phyloP scores from a whole-genome alignment of 1,139 yeast species.

The Blastobotrys petasosporus region DNA sequence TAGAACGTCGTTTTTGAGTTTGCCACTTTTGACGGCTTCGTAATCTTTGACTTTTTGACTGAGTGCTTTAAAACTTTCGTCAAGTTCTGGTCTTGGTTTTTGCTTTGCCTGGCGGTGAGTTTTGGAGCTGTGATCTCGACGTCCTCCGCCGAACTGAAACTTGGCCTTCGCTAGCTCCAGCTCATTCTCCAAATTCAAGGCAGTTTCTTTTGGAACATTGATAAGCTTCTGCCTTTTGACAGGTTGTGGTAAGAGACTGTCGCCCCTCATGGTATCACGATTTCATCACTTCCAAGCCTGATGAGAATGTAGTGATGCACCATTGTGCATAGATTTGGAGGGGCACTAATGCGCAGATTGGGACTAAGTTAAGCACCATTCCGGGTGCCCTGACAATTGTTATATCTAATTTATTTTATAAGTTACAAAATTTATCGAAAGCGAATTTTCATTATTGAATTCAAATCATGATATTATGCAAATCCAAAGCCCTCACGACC shows the following conservation, averaged over 20 bases:
- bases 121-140: neutral
- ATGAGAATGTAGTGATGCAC: no score
- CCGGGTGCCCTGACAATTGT: no score
- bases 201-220: slow-evolving; percentile 19
- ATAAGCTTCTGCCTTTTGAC: neutral
- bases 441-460: no score
- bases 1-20: slow-evolving; percentile 9
- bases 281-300: no score
- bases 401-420: neutral
- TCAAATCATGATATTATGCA: slow-evolving; percentile 36
- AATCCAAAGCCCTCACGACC: slow-evolving; percentile 97
- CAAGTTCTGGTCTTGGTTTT: neutral
- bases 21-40: slow-evolving; percentile 20
- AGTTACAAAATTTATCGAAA: no score
- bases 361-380: no score
- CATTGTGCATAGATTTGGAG: no score
- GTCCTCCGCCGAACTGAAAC: neutral
- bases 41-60: slow-evolving; percentile 22
- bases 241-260: neutral
- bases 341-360: no score
- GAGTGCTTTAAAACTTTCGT: slow-evolving; percentile 11
- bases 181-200: slow-evolving; percentile 22
- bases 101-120: slow-evolving; percentile 1
- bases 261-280: no score
- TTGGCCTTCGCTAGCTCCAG: slow-evolving; percentile 20